Evolutionary conservation across 805 yeast genomes (phyloP).

Genomic region (Myxozyma neotropica): DNA sequence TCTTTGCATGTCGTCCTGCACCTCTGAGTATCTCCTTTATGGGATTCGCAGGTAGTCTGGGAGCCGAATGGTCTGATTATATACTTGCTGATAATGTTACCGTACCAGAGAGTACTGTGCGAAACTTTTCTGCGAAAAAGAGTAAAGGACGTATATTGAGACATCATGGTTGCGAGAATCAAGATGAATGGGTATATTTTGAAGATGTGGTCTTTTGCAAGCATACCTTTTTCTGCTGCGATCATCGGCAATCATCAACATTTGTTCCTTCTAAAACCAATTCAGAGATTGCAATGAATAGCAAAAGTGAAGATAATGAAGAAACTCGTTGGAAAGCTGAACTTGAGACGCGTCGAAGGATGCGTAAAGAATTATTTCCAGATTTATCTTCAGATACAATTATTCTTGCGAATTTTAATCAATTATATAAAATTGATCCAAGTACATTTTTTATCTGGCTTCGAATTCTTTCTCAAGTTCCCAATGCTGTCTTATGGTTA

Average conservation of each 20-base stretch:
- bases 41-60: slow-evolving; percentile 44
- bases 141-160: slow-evolving; percentile 13
- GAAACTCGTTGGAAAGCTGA: slow-evolving; percentile 36
- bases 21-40: slow-evolving; percentile 41
- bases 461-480: slow-evolving; percentile 36
- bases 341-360: slow-evolving; percentile 26
- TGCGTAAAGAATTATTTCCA: slow-evolving; percentile 39
- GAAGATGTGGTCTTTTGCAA: slow-evolving; percentile 40
- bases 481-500: slow-evolving; percentile 42
- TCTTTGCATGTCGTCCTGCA: slow-evolving; percentile 42
- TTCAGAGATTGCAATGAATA: neutral
- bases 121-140: neutral
- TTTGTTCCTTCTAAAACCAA: slow-evolving; percentile 11
- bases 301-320: neutral
- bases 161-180: slow-evolving; percentile 19
- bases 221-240: slow-evolving; percentile 42
- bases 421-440: slow-evolving; percentile 43
- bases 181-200: slow-evolving; percentile 33
- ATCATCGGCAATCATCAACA: slow-evolving; percentile 42
- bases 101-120: slow-evolving; percentile 25
- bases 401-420: slow-evolving; percentile 42
- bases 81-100: slow-evolving; percentile 38
- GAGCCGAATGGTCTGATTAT: slow-evolving; percentile 41
- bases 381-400: slow-evolving; percentile 36
- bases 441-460: slow-evolving; percentile 39